Conservation (phyloP, 805 yeast species). For the Schwanniomyces polymorphus region DNA sequence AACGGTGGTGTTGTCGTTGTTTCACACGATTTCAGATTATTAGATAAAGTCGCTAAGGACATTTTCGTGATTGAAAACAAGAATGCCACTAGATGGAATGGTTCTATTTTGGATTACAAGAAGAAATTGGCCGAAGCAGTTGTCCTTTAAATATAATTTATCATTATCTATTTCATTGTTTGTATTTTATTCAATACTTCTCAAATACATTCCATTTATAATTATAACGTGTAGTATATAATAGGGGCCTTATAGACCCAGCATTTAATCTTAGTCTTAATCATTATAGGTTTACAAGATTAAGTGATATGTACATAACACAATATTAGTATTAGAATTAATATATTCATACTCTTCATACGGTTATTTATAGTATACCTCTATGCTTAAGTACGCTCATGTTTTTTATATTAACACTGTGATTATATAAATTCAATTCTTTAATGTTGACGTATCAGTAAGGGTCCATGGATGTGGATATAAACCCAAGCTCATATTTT, state of each 20-base stretch:
- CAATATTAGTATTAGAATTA: too few species aligned
- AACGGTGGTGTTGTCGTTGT: slow-evolving; percentile 99
- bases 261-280: too few species aligned
- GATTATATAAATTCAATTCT: too few species aligned
- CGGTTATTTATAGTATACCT: too few species aligned
- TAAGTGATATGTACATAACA: too few species aligned
- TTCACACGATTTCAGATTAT: slow-evolving; percentile 97
- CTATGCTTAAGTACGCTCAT: too few species aligned
- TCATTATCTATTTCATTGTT: slow-evolving; percentile 2
- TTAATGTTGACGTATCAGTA: too few species aligned
- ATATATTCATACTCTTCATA: too few species aligned
- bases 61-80: slow-evolving; percentile 94
- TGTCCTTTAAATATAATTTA: slow-evolving; percentile 46
- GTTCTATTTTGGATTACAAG: slow-evolving; percentile 87
- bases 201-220: slow-evolving; percentile 1
- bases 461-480: too few species aligned
- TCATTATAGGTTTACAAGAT: too few species aligned
- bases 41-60: slow-evolving; percentile 96
- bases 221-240: neutral
- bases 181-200: slow-evolving; percentile 5
- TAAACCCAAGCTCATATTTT: neutral
- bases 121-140: slow-evolving; percentile 90
- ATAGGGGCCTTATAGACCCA: too few species aligned
- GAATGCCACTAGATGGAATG: slow-evolving; percentile 97
- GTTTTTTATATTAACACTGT: too few species aligned